A percentile compares a stretch with the other conserved stretches of the same genome.
These are phyloP conservation scores for Pseudogymnoascus destructans DNA, from an alignment of 2,329 filamentous ascomycete genomes.

Conservation along the genomic window DNA sequence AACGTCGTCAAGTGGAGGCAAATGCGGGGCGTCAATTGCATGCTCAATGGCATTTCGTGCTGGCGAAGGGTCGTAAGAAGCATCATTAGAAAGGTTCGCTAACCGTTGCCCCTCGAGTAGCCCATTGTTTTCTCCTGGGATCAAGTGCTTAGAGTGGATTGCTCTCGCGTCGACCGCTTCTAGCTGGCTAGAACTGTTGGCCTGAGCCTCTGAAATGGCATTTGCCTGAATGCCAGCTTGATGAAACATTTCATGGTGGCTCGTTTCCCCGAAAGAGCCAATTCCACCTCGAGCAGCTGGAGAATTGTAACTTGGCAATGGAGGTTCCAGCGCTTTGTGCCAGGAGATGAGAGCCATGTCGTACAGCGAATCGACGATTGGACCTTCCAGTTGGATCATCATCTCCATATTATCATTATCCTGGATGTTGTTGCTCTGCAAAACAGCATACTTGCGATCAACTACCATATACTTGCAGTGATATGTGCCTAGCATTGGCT, in stretches of 20 bases:
- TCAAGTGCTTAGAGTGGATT: background rate
- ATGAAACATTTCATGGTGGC: constrained; percentile 22
- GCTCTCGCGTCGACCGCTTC: background rate
- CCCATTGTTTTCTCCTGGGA: background rate
- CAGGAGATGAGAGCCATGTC: constrained; percentile 63
- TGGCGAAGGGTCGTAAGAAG: background rate
- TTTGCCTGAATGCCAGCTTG: constrained; percentile 23
- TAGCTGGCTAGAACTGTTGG: background rate
- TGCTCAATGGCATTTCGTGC: background rate
- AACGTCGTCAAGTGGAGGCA: background rate
- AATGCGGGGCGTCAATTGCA: background rate
- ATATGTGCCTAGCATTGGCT: constrained; percentile 57
- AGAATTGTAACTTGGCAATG: constrained; percentile 40
- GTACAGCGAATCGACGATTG: constrained; percentile 63
- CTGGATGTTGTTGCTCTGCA: constrained; percentile 69
- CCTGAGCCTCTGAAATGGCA: constrained; percentile 16
- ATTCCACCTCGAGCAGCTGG: constrained; percentile 32
- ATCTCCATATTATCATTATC: constrained; percentile 74
- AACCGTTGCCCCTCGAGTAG: background rate
- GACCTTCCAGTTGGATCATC: constrained; percentile 63
- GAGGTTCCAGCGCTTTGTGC: constrained; percentile 48
- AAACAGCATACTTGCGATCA: constrained; percentile 54
- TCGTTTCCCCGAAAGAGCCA: constrained; percentile 15
- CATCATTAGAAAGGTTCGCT: background rate
- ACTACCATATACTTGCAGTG: constrained; percentile 69